These are phyloP conservation scores for Leucosporidium scottii DNA, from an alignment of 768 basidiomycete genomes.

Conservation along the genomic window DNA sequence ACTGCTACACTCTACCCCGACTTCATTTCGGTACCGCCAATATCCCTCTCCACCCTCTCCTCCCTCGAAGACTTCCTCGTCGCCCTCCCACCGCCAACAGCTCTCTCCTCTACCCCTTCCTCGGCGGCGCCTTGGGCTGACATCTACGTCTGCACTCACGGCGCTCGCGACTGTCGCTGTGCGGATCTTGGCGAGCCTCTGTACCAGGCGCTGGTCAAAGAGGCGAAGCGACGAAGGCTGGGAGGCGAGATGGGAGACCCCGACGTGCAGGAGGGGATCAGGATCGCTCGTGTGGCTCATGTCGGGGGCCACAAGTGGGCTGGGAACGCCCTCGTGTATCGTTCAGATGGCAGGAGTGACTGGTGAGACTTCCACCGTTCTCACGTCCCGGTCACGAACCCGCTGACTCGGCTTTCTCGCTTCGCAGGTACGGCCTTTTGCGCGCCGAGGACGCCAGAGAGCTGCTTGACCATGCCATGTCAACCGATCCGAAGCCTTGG, in stretches of 20 bases:
- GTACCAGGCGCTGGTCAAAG: conserved; percentile 27
- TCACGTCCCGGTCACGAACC: too few relatives aligned
- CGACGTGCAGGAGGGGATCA: conserved; percentile 1
- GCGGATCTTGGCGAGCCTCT: conserved; percentile 37
- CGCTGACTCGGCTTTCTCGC: conserved; percentile 6
- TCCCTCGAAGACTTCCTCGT: conserved; percentile 1
- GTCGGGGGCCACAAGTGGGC: conserved; percentile 38
- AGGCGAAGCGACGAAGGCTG: conserved; percentile 14
- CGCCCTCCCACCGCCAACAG: conserved; percentile 2
- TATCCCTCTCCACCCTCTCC: conserved; percentile 18
- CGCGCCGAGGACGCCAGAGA: conserved; percentile 22
- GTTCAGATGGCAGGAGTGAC: conserved; percentile 10
- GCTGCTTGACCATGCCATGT: conserved; percentile 19
- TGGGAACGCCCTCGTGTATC: conserved; percentile 21
- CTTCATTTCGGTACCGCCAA: background rate
- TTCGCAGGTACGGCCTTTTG: conserved; percentile 34
- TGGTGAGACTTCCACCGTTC: conserved; percentile 6
- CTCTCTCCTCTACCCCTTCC: background rate
- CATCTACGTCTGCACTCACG: conserved; percentile 40
- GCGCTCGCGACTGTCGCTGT: conserved; percentile 38
- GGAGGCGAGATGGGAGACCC: conserved; percentile 17
- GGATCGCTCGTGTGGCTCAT: conserved; percentile 33
- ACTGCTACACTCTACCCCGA: conserved; percentile 34
- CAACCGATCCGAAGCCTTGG: background rate
- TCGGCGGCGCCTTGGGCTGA: conserved; percentile 1